These are phyloP conservation scores for Leishmania major DNA, from an alignment of 208 protist species.

Conservation along the genomic window DNA sequence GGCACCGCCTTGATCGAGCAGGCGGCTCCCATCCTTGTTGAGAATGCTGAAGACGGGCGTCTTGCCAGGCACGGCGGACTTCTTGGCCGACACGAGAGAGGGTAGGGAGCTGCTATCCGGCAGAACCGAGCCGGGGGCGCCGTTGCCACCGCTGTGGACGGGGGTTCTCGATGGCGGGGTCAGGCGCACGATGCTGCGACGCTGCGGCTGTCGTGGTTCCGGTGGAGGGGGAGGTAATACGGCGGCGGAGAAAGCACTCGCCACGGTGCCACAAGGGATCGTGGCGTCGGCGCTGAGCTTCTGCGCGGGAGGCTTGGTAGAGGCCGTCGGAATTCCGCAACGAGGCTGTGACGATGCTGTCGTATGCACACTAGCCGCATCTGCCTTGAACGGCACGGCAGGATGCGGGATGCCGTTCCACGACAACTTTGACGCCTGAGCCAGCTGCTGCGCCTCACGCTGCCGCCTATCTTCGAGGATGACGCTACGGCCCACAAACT, in stretches of 20 bases:
- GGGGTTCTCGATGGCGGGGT: conserved; percentile 11
- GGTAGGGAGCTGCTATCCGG: conserved; percentile 15
- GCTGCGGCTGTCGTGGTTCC: conserved; percentile 11
- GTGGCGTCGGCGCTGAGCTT: background rate
- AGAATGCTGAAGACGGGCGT: conserved; percentile 56
- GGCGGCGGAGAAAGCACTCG: background rate
- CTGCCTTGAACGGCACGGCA: background rate
- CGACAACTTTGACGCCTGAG: conserved; percentile 9
- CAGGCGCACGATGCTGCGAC: conserved; percentile 23
- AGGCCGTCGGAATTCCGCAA: background rate
- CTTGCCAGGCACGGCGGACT: conserved; percentile 24
- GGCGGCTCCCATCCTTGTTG: conserved; percentile 37
- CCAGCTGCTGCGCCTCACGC: conserved; percentile 31
- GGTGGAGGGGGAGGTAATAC: background rate
- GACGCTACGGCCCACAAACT: conserved; percentile 64
- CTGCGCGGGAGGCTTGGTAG: background rate
- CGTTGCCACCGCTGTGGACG: conserved; percentile 2
- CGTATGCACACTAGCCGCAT: background rate
- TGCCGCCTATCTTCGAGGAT: conserved; percentile 50
- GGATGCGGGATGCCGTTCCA: conserved; percentile 5
- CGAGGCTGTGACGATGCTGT: background rate
- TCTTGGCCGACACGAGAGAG: conserved; percentile 29
- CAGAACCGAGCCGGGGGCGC: background rate
- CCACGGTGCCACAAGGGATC: background rate
- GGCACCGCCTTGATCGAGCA: conserved; percentile 13